A percentile compares a stretch with the other conserved stretches of the same genome.
phyloP scores from a whole-genome alignment of 2,329 filamentous ascomycete species.

The Mycosphaerella sp. region DNA sequence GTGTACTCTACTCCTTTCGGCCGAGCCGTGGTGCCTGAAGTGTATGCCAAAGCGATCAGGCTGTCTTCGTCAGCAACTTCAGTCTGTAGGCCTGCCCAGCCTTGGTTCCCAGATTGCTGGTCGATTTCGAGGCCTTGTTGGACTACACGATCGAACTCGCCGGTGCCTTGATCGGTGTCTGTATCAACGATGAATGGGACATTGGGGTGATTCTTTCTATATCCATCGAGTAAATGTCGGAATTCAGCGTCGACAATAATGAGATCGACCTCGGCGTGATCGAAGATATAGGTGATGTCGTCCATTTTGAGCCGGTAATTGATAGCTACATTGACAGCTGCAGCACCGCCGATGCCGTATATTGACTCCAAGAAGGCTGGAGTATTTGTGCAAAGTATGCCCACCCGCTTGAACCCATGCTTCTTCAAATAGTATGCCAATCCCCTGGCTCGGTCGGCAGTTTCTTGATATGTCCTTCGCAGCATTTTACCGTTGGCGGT shows the following conservation, averaged over 20 bases:
- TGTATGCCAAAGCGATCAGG: constrained; percentile 83
- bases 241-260: constrained; percentile 87
- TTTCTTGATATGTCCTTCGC: constrained; percentile 69
- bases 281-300: constrained; percentile 86
- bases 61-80: constrained; percentile 70
- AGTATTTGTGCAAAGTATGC: constrained; percentile 85
- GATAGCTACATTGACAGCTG: constrained; percentile 66
- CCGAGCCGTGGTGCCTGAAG: constrained; percentile 81
- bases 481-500: constrained; percentile 56
- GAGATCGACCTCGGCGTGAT: constrained; percentile 75
- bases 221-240: constrained; percentile 60
- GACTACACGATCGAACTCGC: constrained; percentile 77
- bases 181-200: constrained; percentile 73
- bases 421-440: constrained; percentile 81
- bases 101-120: constrained; percentile 54
- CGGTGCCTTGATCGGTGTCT: constrained; percentile 72
- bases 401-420: constrained; percentile 67
- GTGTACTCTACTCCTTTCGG: constrained; percentile 94
- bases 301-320: constrained; percentile 73
- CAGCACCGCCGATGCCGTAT: constrained; percentile 78
- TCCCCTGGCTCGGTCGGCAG: constrained; percentile 78
- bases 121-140: constrained; percentile 74
- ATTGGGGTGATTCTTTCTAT: constrained; percentile 52
- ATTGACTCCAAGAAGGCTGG: constrained; percentile 89
- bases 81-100: constrained; percentile 70